Evolutionary conservation across 306 rosid species (phyloP).

Genomic region (Delonix regia): DNA sequence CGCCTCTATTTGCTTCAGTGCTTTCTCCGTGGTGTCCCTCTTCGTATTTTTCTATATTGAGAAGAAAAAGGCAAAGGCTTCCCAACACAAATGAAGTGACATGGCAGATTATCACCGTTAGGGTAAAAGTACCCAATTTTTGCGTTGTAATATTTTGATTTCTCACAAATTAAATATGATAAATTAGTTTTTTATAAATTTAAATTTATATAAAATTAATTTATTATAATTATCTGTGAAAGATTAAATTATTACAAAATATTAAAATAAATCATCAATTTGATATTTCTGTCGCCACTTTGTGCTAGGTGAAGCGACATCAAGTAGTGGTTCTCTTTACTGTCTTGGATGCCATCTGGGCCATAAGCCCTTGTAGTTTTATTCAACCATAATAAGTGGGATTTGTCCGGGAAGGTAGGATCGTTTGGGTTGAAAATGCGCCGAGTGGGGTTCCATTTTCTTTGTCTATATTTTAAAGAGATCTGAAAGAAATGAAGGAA

Average conservation of each 20-base stretch:
- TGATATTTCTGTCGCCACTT: no score
- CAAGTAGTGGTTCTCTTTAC: background rate
- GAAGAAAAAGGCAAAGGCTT: conserved; percentile 60
- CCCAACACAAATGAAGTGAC: conserved; percentile 25
- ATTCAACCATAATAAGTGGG: background rate
- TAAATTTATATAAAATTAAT: no score
- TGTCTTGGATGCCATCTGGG: conserved; percentile 3
- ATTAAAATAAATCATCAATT: no score
- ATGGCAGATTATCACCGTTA: background rate
- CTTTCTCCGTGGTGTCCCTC: conserved; percentile 73
- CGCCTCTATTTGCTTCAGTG: conserved; percentile 74
- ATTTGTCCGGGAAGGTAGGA: background rate
- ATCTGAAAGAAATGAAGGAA: background rate
- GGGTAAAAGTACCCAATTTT: no score
- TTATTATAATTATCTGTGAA: no score
- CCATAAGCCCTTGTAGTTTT: background rate
- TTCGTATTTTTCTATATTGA: conserved; percentile 63
- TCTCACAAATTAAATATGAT: no score
- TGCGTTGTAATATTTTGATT: no score
- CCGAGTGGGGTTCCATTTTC: background rate
- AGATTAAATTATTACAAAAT: no score
- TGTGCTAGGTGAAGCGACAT: background rate
- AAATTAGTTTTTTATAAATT: no score
- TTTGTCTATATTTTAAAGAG: background rate
- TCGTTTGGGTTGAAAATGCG: background rate